Conservation (phyloP, 768 basidiomycete genomes). For the Myochromella boudieri region DNA sequence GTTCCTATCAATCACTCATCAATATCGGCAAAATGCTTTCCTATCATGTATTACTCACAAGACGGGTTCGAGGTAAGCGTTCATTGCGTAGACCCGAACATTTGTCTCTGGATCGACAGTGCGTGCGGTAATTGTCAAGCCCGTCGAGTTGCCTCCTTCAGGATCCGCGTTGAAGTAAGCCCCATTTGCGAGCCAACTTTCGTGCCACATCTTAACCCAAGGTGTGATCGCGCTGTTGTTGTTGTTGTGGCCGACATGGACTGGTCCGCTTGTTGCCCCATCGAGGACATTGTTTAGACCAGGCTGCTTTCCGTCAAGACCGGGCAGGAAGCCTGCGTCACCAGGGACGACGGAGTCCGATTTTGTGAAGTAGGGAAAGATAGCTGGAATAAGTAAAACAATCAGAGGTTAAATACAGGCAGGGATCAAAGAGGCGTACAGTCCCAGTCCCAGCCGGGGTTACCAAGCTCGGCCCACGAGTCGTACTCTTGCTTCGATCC, state of each 20-base stretch:
- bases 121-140: slow-evolving; percentile 14
- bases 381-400: background rate
- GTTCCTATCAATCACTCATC: slow-evolving; percentile 2
- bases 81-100: slow-evolving; percentile 16
- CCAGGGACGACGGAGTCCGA: slow-evolving; percentile 13
- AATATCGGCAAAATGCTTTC: no score
- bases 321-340: slow-evolving; percentile 8
- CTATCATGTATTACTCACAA: background rate
- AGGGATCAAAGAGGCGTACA: background rate
- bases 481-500: slow-evolving; percentile 18
- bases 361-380: slow-evolving; percentile 20
- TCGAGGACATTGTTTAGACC: slow-evolving; percentile 10
- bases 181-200: slow-evolving; percentile 10
- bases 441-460: slow-evolving; percentile 24
- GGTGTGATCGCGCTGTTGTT: slow-evolving; percentile 14
- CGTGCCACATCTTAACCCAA: slow-evolving; percentile 12
- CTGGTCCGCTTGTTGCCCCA: slow-evolving; percentile 12
- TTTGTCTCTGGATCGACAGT: slow-evolving; percentile 15
- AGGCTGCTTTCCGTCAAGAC: slow-evolving; percentile 5
- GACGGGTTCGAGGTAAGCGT: slow-evolving; percentile 16
- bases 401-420: background rate
- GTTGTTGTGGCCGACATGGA: slow-evolving; percentile 14
- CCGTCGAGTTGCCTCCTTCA: slow-evolving; percentile 11
- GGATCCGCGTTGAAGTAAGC: slow-evolving; percentile 15
- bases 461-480: slow-evolving; percentile 21